A percentile compares a stretch with the other conserved stretches of the same genome.
phyloP scores from a whole-genome alignment of 345 rosid species.

The Populus deltoides region DNA sequence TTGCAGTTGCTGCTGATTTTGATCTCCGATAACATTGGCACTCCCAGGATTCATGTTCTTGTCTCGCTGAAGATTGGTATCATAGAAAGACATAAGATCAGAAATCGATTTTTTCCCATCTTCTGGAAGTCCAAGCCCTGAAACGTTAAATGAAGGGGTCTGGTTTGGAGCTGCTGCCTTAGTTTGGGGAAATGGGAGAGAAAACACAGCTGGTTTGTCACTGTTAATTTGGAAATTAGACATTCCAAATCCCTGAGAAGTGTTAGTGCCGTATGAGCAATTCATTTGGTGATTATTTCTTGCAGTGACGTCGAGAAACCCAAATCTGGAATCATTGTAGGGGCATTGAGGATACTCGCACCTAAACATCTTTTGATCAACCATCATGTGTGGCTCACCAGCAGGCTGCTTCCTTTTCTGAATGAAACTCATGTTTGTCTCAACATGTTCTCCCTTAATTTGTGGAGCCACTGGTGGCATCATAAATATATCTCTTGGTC shows the following conservation, averaged over 20 bases:
- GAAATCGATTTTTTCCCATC: slow-evolving; percentile 52
- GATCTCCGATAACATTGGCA: slow-evolving; percentile 6
- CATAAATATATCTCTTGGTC: slow-evolving; percentile 25
- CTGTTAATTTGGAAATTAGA: slow-evolving; percentile 34
- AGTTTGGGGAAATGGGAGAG: slow-evolving; percentile 38
- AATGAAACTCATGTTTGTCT: slow-evolving; percentile 30
- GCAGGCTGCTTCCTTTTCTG: slow-evolving; percentile 55
- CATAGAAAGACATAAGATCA: slow-evolving; percentile 51
- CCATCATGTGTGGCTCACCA: slow-evolving; percentile 28
- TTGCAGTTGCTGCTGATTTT: slow-evolving; percentile 10
- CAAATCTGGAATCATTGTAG: slow-evolving; percentile 40
- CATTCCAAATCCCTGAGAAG: slow-evolving; percentile 34
- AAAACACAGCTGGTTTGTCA: slow-evolving; percentile 25
- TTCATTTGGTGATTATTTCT: slow-evolving; percentile 73
- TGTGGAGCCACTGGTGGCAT: slow-evolving; percentile 34
- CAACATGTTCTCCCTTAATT: slow-evolving; percentile 54
- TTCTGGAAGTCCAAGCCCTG: slow-evolving; percentile 51
- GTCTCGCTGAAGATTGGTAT: slow-evolving; percentile 38
- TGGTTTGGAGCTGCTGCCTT: slow-evolving; percentile 17
- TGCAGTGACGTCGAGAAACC: slow-evolving; percentile 53
- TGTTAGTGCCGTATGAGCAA: slow-evolving; percentile 38
- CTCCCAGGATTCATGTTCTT: slow-evolving; percentile 22
- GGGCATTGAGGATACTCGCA: slow-evolving; percentile 66
- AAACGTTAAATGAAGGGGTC: slow-evolving; percentile 24
- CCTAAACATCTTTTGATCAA: slow-evolving; percentile 37